Evolutionary conservation across 176 grass and related monocot species (phyloP).

Genomic region (Canna indica): DNA sequence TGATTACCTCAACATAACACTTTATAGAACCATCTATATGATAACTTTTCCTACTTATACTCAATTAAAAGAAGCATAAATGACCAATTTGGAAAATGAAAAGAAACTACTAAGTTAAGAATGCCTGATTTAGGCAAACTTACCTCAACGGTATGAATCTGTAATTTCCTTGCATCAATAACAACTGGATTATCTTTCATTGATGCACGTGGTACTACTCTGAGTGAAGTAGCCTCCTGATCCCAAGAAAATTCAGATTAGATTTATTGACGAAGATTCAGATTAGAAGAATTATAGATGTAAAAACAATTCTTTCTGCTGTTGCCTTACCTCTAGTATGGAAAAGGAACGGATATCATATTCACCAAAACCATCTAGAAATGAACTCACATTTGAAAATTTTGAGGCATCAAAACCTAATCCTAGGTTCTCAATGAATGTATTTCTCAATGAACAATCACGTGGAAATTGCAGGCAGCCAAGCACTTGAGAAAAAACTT

Average conservation of each 20-base stretch:
- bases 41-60: no score
- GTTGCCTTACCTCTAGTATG: conserved; percentile 59
- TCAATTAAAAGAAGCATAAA: not conserved
- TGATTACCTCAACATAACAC: no score
- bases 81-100: not conserved
- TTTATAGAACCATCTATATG: no score
- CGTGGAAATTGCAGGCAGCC: conserved; percentile 87
- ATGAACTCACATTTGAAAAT: conserved; percentile 56
- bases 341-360: conserved; percentile 81
- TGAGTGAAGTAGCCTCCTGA: conserved; percentile 67
- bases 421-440: conserved; percentile 65
- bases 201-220: conserved; percentile 44
- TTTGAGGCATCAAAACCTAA: conserved; percentile 60
- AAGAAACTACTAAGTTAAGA: not conserved
- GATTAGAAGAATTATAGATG: not conserved
- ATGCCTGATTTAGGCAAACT: not conserved
- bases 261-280: not conserved
- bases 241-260: conserved; percentile 14
- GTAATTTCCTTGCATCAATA: conserved; percentile 75
- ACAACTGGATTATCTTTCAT: conserved; percentile 63
- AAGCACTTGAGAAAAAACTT: conserved; percentile 88
- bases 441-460: conserved; percentile 47
- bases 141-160: conserved; percentile 66
- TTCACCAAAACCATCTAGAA: conserved; percentile 87
- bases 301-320: conserved; percentile 7